Conservation (phyloP, 257 asterid genomes). For the Gynochthodes officinalis region DNA sequence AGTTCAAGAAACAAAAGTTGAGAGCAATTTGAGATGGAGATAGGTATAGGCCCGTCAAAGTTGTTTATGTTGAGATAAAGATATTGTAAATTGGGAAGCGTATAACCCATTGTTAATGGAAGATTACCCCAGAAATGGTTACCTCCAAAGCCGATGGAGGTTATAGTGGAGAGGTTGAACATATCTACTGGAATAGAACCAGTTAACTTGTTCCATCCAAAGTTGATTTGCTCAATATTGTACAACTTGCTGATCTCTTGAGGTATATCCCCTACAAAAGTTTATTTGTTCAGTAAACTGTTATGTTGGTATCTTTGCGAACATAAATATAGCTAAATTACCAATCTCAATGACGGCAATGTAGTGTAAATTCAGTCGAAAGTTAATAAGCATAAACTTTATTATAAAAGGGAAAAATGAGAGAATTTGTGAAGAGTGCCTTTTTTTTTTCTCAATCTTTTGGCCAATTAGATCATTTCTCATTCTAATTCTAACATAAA, state of each 20-base stretch:
- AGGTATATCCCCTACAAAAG: neutral
- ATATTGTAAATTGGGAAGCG: neutral
- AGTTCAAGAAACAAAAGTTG: neutral
- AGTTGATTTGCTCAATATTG: neutral
- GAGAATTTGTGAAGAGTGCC: too few species aligned
- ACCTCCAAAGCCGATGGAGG: neutral
- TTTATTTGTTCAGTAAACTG: too few species aligned
- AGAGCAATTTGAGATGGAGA: neutral
- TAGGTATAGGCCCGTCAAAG: neutral
- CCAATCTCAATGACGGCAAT: too few species aligned
- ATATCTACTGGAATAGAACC: neutral
- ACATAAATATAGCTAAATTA: too few species aligned
- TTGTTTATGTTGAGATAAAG: too few species aligned
- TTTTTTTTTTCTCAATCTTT: too few species aligned
- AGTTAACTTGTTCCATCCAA: neutral
- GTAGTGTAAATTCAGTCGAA: too few species aligned
- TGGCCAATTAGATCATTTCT: too few species aligned
- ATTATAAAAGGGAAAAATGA: too few species aligned
- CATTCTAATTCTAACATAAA: too few species aligned
- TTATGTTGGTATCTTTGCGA: too few species aligned
- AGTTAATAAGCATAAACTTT: too few species aligned
- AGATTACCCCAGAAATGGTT: neutral
- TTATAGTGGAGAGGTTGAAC: neutral
- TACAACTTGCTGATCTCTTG: neutral
- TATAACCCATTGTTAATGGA: neutral